Conservation (phyloP, 345 rosid genomes). For the Aquilaria sinensis region DNA sequence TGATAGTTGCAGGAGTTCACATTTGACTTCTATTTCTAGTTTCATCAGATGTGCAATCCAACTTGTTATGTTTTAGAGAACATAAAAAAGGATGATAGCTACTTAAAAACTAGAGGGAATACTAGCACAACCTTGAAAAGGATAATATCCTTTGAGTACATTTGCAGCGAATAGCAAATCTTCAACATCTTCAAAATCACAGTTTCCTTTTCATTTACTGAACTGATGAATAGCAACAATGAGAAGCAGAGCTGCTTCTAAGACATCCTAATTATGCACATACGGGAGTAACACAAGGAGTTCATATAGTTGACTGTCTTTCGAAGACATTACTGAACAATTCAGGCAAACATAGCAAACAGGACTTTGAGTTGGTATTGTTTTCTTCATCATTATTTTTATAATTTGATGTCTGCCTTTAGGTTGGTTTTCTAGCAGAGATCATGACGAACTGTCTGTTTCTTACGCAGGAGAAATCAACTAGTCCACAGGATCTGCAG, state of each 20-base stretch:
- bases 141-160: no score
- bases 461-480: conserved; percentile 48
- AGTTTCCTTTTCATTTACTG: no score
- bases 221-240: no score
- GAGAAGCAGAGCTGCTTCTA: no score
- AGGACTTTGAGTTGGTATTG: background rate
- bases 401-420: conserved; percentile 16
- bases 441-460: conserved; percentile 65
- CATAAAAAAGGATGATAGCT: background rate
- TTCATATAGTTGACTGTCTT: no score
- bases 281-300: no score
- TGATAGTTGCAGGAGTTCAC: background rate
- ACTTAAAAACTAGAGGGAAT: no score
- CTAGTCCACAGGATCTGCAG: conserved; percentile 71
- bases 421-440: conserved; percentile 65
- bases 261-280: no score
- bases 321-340: background rate
- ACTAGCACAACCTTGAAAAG: no score
- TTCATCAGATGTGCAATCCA: background rate
- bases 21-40: background rate
- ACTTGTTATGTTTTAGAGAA: background rate
- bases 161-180: no score
- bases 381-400: conserved; percentile 8
- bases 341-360: background rate
- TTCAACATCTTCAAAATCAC: no score